These are phyloP conservation scores for Ceratocystis ficicola DNA, from an alignment of 2,329 filamentous ascomycete genomes.

Conservation along the genomic window DNA sequence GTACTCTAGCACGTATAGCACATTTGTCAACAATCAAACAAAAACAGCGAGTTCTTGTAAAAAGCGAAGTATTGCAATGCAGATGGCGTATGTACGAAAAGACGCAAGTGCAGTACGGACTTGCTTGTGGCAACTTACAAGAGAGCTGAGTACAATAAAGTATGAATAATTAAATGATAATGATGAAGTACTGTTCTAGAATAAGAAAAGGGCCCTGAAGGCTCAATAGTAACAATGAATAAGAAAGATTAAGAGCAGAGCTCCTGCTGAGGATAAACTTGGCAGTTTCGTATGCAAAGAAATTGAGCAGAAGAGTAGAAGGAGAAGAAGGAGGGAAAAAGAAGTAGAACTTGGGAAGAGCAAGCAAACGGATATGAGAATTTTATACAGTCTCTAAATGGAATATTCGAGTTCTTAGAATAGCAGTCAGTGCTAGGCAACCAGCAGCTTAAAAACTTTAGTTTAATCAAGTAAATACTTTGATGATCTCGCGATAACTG, in stretches of 20 bases:
- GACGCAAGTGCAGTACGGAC: not conserved
- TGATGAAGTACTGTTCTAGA: not conserved
- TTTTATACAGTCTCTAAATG: not conserved
- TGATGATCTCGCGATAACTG: not conserved
- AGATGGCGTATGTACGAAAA: not conserved
- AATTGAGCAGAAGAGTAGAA: conserved; percentile 19
- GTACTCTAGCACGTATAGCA: not conserved
- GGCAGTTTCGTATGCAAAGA: not conserved
- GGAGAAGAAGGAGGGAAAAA: conserved; percentile 13
- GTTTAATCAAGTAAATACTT: not conserved
- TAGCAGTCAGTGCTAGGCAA: not conserved
- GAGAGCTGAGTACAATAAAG: not conserved
- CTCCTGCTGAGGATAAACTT: conserved; percentile 11
- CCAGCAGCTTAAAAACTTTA: not conserved
- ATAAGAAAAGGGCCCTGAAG: not conserved
- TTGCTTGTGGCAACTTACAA: not conserved
- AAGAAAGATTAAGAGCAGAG: not conserved
- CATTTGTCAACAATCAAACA: not conserved
- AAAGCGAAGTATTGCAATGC: not conserved
- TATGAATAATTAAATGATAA: not conserved
- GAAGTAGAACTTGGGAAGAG: conserved; percentile 11
- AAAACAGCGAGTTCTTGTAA: not conserved
- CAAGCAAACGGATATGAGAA: conserved; percentile 12
- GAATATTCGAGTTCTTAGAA: not conserved
- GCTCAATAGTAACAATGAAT: not conserved